phyloP scores from a whole-genome alignment of 805 yeast species.

The Kodamaea restingae region DNA sequence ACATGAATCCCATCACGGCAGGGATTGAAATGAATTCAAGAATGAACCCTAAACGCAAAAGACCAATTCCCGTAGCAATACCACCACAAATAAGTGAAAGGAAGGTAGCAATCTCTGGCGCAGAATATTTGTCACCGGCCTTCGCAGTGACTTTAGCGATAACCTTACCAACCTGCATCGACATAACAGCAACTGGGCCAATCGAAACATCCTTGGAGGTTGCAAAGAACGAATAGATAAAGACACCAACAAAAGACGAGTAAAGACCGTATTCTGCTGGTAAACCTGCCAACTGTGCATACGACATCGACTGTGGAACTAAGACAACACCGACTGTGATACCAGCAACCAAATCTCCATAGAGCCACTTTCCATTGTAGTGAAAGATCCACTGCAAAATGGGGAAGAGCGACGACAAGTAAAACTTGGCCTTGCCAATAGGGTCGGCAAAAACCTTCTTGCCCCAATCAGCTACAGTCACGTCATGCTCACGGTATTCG shows the following conservation, averaged over 20 bases:
- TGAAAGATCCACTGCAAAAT: conserved; percentile 79
- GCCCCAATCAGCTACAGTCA: conserved; percentile 32
- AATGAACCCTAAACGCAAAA: conserved; percentile 80
- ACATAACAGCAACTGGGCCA: conserved; percentile 97
- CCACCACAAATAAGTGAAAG: conserved; percentile 81
- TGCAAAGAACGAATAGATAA: conserved; percentile 85
- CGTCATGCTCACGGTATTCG: conserved; percentile 32
- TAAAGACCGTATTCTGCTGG: conserved; percentile 83
- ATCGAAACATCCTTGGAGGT: conserved; percentile 94
- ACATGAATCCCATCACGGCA: conserved; percentile 91
- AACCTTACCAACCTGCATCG: conserved; percentile 76
- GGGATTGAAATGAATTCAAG: conserved; percentile 87
- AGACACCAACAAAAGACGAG: conserved; percentile 88
- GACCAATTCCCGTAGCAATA: conserved; percentile 76
- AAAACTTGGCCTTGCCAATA: conserved; percentile 34
- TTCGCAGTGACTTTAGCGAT: conserved; percentile 54
- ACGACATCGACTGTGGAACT: conserved; percentile 95
- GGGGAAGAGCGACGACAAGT: conserved; percentile 69
- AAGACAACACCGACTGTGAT: conserved; percentile 88
- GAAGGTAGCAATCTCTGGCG: conserved; percentile 75
- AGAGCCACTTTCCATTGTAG: conserved; percentile 76
- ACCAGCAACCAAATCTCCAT: conserved; percentile 85
- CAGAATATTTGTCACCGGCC: conserved; percentile 43
- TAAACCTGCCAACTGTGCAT: conserved; percentile 81
- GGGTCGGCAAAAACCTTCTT: conserved; percentile 35